Conservation (phyloP, 306 rosid species). For the Vachellia collinsii region DNA sequence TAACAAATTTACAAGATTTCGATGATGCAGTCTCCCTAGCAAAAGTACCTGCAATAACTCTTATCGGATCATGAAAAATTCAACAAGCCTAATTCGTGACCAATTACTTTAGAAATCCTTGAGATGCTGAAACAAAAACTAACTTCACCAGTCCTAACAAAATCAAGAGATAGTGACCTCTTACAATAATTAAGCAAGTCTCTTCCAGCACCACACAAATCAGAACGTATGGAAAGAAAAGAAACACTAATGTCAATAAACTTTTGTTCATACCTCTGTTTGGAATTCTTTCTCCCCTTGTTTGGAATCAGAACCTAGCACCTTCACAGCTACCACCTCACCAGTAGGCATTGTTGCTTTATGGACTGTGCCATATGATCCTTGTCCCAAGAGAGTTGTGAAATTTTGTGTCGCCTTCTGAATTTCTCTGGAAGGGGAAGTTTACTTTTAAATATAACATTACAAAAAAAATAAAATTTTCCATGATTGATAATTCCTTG, state of each 20-base stretch:
- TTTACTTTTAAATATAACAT: background rate
- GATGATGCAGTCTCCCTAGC: slow-evolving; percentile 85
- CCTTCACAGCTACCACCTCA: slow-evolving; percentile 20
- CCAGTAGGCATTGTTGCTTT: slow-evolving; percentile 22
- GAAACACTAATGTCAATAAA: slow-evolving; percentile 14
- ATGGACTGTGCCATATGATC: slow-evolving; percentile 17
- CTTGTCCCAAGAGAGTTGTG: slow-evolving; percentile 23
- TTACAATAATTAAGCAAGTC: background rate
- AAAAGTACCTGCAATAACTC: slow-evolving; percentile 63
- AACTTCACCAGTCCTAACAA: background rate
- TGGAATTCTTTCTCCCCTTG: slow-evolving; percentile 86
- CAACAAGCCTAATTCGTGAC: slow-evolving; percentile 12
- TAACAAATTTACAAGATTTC: slow-evolving; percentile 81
- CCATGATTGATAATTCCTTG: background rate
- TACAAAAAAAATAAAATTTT: background rate
- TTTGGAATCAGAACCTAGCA: slow-evolving; percentile 31
- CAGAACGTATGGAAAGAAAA: background rate
- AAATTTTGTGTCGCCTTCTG: slow-evolving; percentile 15
- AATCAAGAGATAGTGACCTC: background rate
- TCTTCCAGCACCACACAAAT: slow-evolving; percentile 2
- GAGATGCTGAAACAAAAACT: background rate
- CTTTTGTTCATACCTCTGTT: slow-evolving; percentile 62
- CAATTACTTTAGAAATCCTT: background rate
- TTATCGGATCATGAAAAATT: slow-evolving; percentile 1
- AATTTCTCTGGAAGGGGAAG: slow-evolving; percentile 1